Conservation (phyloP, 2,329 filamentous ascomycete genomes). For the Penicillium aurantiogriseum region DNA sequence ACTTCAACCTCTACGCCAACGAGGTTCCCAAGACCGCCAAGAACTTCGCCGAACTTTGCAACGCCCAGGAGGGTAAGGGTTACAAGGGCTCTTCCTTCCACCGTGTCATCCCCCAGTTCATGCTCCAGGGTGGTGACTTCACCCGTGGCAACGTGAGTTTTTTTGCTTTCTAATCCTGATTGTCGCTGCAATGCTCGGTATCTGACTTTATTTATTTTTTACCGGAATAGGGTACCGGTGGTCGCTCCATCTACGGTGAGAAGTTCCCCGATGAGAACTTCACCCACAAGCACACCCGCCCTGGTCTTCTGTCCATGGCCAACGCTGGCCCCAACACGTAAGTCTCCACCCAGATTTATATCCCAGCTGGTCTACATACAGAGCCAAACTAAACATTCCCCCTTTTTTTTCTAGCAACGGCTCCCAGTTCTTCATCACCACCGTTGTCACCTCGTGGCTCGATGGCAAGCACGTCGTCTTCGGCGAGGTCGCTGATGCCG, state of each 20-base stretch:
- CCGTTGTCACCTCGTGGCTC: constrained; percentile 64
- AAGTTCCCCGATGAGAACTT: constrained; percentile 97
- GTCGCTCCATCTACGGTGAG: constrained; percentile 92
- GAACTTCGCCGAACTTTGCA: constrained; percentile 86
- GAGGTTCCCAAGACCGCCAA: constrained; percentile 81
- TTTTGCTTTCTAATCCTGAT: neutral
- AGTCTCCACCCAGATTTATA: constrained; percentile 25
- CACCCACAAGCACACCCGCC: constrained; percentile 66
- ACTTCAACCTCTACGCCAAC: constrained; percentile 83
- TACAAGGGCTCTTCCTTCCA: constrained; percentile 85
- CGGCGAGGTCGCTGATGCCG: constrained; percentile 59
- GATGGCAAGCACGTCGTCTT: constrained; percentile 70
- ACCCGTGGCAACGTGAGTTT: constrained; percentile 80
- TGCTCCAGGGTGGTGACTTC: constrained; percentile 96
- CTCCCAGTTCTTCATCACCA: constrained; percentile 73
- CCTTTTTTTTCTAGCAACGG: constrained; percentile 52
- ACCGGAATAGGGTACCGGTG: constrained; percentile 71
- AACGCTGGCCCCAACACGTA: constrained; percentile 93
- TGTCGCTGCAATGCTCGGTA: neutral
- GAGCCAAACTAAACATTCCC: constrained; percentile 4
- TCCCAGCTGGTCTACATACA: neutral
- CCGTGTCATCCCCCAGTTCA: constrained; percentile 89
- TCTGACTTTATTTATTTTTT: constrained; percentile 13
- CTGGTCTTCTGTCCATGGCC: constrained; percentile 88
- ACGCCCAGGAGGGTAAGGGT: constrained; percentile 74